phyloP scores from a whole-genome alignment of 2,329 filamentous ascomycete species.

The Cordyceps farinosa region DNA sequence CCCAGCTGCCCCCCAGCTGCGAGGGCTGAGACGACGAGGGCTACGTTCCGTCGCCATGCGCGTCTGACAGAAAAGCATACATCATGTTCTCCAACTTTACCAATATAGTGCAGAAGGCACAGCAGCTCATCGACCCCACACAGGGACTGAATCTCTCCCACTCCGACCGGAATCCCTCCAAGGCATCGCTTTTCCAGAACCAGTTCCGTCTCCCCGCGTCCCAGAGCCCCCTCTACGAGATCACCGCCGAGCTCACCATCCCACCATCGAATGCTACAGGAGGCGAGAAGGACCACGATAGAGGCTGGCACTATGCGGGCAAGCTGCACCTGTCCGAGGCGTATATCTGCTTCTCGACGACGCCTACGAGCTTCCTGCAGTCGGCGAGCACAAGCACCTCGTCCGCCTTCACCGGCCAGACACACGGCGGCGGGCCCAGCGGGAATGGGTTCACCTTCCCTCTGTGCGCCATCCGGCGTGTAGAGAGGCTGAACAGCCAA shows the following conservation, averaged over 20 bases:
- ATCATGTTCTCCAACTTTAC: slow-evolving; percentile 61
- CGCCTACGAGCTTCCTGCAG: slow-evolving; percentile 79
- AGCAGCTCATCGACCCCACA: slow-evolving; percentile 89
- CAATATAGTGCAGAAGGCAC: slow-evolving; percentile 90
- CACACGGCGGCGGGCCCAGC: slow-evolving; percentile 84
- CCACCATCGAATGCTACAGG: slow-evolving; percentile 66
- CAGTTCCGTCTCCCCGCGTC: slow-evolving; percentile 93
- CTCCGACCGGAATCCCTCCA: slow-evolving; percentile 79
- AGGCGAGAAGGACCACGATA: slow-evolving; percentile 66
- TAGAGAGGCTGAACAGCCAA: slow-evolving; percentile 89
- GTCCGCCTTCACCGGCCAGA: slow-evolving; percentile 85
- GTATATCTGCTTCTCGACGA: slow-evolving; percentile 95
- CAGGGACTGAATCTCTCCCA: slow-evolving; percentile 69
- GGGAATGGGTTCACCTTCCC: slow-evolving; percentile 96
- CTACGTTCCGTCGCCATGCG: slow-evolving; percentile 16
- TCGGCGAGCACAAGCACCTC: slow-evolving; percentile 76
- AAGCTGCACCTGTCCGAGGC: slow-evolving; percentile 91
- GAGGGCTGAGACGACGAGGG: slow-evolving; percentile 5
- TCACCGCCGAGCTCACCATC: slow-evolving; percentile 91
- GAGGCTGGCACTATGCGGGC: slow-evolving; percentile 84
- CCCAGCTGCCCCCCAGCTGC: background rate
- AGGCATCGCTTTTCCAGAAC: slow-evolving; percentile 87
- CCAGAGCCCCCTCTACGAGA: slow-evolving; percentile 92
- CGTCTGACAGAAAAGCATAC: slow-evolving; percentile 13
- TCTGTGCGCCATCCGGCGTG: slow-evolving; percentile 82